Conservation (phyloP, 1,139 yeast species). For the Candida tetrigidarum region DNA sequence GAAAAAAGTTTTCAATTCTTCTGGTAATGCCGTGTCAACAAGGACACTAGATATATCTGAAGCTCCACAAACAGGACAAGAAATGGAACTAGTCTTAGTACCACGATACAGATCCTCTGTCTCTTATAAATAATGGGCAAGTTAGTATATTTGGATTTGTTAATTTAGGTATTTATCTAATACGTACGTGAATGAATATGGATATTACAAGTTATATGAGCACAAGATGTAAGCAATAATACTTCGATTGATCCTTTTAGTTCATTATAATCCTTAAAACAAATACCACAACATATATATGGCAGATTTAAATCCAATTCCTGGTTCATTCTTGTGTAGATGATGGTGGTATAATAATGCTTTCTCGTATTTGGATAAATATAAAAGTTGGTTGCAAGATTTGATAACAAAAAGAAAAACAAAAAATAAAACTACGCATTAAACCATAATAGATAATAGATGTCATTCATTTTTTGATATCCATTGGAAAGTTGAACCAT, state of each 20-base stretch:
- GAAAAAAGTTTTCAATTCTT: conserved; percentile 20
- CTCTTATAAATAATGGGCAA: background rate
- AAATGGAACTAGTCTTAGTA: background rate
- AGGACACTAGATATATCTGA: conserved; percentile 18
- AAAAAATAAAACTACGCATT: background rate
- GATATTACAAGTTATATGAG: conserved; percentile 26
- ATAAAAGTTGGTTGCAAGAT: conserved; percentile 5
- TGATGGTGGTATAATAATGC: background rate
- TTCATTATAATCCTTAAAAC: conserved; percentile 19
- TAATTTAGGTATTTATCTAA: too few relatives aligned
- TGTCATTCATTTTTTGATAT: background rate
- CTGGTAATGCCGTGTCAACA: conserved; percentile 17
- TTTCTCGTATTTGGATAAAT: background rate
- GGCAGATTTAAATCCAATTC: conserved; percentile 23
- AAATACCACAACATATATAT: conserved; percentile 25
- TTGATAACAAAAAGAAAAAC: background rate
- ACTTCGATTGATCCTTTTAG: conserved; percentile 4
- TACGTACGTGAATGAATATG: conserved; percentile 22
- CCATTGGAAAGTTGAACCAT: background rate
- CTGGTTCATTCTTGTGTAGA: conserved; percentile 4
- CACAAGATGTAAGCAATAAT: conserved; percentile 28
- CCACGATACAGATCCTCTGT: background rate
- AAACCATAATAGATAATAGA: too few relatives aligned
- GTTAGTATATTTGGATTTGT: background rate
- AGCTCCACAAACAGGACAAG: conserved; percentile 21